Percentiles rank a stretch among this genome's conserved stretches.
These are phyloP conservation scores for Penicillium brasilianum DNA, from an alignment of 2,329 filamentous ascomycete genomes.

Conservation along the genomic window DNA sequence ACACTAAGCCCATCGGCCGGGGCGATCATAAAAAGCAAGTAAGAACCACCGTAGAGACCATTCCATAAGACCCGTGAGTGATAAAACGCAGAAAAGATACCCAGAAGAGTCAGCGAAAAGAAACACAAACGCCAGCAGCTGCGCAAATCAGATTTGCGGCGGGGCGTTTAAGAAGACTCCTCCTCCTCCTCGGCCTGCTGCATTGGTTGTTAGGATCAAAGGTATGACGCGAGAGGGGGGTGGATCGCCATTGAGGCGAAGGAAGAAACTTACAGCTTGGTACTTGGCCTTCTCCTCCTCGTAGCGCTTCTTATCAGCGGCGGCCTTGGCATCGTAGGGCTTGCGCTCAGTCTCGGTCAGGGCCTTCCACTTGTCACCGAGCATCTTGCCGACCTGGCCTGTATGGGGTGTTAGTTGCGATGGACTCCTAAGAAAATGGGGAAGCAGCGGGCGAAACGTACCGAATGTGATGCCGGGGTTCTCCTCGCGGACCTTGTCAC, in stretches of 20 bases:
- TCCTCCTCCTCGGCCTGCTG: constrained; percentile 64
- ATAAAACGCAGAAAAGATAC: constrained; percentile 33
- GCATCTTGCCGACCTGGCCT: constrained; percentile 96
- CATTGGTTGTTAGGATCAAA: constrained; percentile 14
- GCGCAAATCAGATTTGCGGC: constrained; percentile 29
- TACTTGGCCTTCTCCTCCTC: constrained; percentile 97
- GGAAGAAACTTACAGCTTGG: constrained; percentile 66
- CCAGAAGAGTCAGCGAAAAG: constrained; percentile 38
- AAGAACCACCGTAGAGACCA: constrained; percentile 41
- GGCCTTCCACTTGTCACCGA: constrained; percentile 98
- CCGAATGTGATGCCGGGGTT: constrained; percentile 98
- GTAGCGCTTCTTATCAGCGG: constrained; percentile 97
- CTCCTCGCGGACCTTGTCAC: constrained; percentile 96
- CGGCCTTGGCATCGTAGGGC: constrained; percentile 96
- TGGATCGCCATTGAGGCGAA: constrained; percentile 21
- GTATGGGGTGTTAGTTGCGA: constrained; percentile 26
- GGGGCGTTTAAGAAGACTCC: constrained; percentile 43
- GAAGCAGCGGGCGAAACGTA: constrained; percentile 41
- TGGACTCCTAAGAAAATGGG: neutral
- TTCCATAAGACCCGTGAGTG: constrained; percentile 35
- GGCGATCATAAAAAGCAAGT: constrained; percentile 34
- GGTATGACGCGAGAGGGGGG: neutral
- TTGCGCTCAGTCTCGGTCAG: constrained; percentile 89
- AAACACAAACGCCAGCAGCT: constrained; percentile 45
- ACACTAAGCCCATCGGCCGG: constrained; percentile 18